phyloP scores from a whole-genome alignment of 106 monocot species.

The Acorus calamus region DNA sequence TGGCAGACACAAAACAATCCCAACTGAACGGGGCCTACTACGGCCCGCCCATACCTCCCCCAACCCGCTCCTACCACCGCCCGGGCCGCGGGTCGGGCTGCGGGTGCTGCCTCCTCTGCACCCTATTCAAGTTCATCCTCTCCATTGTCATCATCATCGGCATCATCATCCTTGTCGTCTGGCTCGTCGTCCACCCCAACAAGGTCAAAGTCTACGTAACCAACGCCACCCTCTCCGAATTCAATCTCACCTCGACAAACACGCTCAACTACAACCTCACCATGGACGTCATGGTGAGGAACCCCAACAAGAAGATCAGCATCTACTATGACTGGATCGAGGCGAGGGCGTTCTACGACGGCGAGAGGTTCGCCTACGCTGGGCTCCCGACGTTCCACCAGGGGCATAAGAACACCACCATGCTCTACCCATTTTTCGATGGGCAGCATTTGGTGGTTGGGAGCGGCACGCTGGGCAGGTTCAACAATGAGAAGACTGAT shows the following conservation, averaged over 20 bases:
- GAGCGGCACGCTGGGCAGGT: background rate
- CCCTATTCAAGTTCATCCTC: slow-evolving; percentile 6
- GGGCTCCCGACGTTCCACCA: slow-evolving; percentile 10
- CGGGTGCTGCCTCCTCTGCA: too few relatives aligned
- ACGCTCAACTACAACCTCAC: slow-evolving; percentile 9
- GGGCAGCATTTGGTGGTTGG: background rate
- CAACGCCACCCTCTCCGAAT: slow-evolving; percentile 35
- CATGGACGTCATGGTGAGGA: slow-evolving; percentile 5
- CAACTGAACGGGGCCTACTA: too few relatives aligned
- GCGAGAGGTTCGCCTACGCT: slow-evolving; percentile 1
- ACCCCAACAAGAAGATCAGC: slow-evolving; percentile 10
- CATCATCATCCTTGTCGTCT: slow-evolving; percentile 43
- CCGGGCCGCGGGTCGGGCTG: too few relatives aligned
- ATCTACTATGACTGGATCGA: slow-evolving; percentile 13
- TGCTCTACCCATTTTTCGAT: background rate
- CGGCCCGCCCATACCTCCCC: too few relatives aligned
- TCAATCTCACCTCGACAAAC: slow-evolving; percentile 25
- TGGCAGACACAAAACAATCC: too few relatives aligned
- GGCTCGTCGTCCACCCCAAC: slow-evolving; percentile 60
- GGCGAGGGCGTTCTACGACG: slow-evolving; percentile 7
- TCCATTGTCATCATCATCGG: slow-evolving; percentile 38
- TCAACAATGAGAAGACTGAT: background rate
- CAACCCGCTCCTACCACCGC: too few relatives aligned
- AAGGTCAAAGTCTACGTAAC: slow-evolving; percentile 30
- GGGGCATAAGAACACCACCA: slow-evolving; percentile 11